Percentiles rank a stretch among this genome's conserved stretches.
These are phyloP conservation scores for Phylloporus sp. DNA, from an alignment of 768 basidiomycete species.

Conservation along the genomic window DNA sequence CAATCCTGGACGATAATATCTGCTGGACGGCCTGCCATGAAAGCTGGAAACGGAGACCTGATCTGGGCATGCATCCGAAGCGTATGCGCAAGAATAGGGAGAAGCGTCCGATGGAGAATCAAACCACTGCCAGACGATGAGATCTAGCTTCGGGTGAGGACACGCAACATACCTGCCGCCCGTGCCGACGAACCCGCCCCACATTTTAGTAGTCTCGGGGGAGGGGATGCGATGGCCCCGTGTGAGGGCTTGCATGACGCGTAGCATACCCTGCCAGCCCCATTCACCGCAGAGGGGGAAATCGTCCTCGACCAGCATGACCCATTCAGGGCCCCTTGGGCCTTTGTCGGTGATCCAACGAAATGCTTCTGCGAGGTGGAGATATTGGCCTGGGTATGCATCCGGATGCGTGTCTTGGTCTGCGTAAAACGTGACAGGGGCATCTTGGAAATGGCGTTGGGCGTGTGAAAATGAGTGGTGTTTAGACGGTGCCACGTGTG, in stretches of 20 bases:
- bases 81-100: constrained; percentile 32
- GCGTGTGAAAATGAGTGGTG: constrained; percentile 34
- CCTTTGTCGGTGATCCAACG: constrained; percentile 30
- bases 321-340: constrained; percentile 33
- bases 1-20: constrained; percentile 43
- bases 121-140: constrained; percentile 32
- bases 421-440: constrained; percentile 17
- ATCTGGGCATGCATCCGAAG: constrained; percentile 32
- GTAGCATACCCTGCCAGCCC: constrained; percentile 32
- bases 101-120: constrained; percentile 36
- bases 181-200: constrained; percentile 40
- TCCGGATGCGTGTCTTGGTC: constrained; percentile 31
- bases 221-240: constrained; percentile 11
- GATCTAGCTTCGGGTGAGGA: background rate
- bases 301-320: constrained; percentile 44
- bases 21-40: constrained; percentile 30
- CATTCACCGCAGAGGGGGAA: constrained; percentile 39
- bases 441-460: constrained; percentile 22
- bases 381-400: constrained; percentile 31
- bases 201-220: constrained; percentile 17
- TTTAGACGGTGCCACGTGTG: constrained; percentile 24
- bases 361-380: constrained; percentile 41
- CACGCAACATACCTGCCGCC: constrained; percentile 35
- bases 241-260: constrained; percentile 33
- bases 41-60: constrained; percentile 25